Conservation (phyloP, 164 flowering plant genomes). For the Piper longum region DNA sequence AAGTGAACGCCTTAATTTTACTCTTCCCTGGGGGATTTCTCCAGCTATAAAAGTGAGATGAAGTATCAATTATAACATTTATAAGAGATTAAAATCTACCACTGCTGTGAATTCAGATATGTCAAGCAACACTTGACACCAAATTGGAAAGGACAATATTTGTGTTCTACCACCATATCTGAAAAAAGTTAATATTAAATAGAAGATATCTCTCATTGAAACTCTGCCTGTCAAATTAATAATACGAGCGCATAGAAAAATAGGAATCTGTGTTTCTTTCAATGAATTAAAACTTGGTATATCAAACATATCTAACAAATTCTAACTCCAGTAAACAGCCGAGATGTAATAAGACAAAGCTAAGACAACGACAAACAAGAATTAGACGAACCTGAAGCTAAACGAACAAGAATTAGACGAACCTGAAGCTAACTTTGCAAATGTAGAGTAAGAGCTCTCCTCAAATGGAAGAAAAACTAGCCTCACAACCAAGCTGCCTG, state of each 20-base stretch:
- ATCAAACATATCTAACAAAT: too few relatives aligned
- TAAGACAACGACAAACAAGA: background rate
- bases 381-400: background rate
- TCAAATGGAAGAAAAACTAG: constrained; percentile 92
- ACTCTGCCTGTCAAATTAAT: too few relatives aligned
- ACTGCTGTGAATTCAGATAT: background rate
- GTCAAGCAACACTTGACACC: background rate
- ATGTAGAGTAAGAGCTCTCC: constrained; percentile 88
- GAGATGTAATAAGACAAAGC: background rate
- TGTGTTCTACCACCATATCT: too few relatives aligned
- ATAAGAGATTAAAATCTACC: background rate
- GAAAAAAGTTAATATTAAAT: too few relatives aligned
- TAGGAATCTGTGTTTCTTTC: too few relatives aligned
- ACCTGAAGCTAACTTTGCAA: constrained; percentile 97
- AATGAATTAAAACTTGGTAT: too few relatives aligned
- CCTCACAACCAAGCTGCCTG: constrained; percentile 96
- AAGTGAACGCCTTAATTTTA: constrained; percentile 36
- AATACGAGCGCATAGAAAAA: too few relatives aligned
- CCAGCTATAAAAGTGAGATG: constrained; percentile 26
- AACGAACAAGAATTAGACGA: constrained; percentile 12
- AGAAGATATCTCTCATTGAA: too few relatives aligned
- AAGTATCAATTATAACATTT: background rate
- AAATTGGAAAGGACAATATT: background rate
- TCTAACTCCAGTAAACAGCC: too few relatives aligned
- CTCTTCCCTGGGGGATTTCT: constrained; percentile 23